phyloP scores from a whole-genome alignment of 2,329 filamentous ascomycete genomes.

The Didymella arachidicola region DNA sequence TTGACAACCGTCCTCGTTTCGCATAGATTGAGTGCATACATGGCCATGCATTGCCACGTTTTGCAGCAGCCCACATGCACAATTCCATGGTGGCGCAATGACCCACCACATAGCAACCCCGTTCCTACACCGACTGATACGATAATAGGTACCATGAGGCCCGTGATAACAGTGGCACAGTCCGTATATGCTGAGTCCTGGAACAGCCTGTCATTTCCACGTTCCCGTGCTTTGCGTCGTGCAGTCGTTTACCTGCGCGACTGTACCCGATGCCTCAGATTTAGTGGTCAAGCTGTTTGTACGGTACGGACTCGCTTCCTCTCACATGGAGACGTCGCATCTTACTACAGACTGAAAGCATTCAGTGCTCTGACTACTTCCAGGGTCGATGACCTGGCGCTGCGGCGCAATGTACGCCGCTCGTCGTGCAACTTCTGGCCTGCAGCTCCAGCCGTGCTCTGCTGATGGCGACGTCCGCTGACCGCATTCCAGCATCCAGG shows the following conservation, averaged over 20 bases:
- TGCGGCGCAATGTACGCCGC: neutral
- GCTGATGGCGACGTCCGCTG: slow-evolving; percentile 5
- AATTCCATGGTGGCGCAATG: slow-evolving; percentile 2
- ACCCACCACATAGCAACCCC: slow-evolving; percentile 3
- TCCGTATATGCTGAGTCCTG: neutral
- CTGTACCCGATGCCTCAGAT: neutral
- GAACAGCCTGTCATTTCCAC: neutral
- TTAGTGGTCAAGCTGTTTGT: neutral
- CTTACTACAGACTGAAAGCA: too few species aligned
- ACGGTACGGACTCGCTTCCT: neutral
- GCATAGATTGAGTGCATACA: neutral
- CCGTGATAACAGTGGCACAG: neutral
- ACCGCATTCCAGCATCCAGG: slow-evolving; percentile 6
- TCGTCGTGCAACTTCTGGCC: neutral
- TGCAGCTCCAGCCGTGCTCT: slow-evolving; percentile 5
- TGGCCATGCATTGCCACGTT: slow-evolving; percentile 12
- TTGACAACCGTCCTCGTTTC: neutral
- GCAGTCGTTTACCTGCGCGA: neutral
- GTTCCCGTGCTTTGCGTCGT: neutral
- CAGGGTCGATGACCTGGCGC: neutral
- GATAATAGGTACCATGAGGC: neutral
- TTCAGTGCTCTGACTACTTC: too few species aligned
- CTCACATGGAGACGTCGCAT: neutral
- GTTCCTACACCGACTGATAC: neutral
- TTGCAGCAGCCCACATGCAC: slow-evolving; percentile 4